Evolutionary conservation across 306 rosid species (phyloP), one percentile per base, ranked within the genome.

Genomic region (Quercus mongolica): DNA sequence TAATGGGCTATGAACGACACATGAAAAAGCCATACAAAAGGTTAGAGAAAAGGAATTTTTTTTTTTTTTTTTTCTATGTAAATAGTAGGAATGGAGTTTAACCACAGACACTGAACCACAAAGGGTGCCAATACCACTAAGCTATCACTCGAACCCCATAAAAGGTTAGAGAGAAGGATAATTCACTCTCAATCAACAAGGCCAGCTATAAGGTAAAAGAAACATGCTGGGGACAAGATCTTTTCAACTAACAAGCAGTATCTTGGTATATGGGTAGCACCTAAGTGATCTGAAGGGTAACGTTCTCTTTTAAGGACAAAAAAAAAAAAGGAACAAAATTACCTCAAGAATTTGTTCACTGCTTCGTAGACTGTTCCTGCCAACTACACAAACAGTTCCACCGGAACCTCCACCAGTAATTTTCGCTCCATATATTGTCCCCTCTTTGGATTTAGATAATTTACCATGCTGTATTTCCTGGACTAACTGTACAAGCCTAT

Each of bases 341-440:
- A 92, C 99, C 98, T 92, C 90, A 17, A 94, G 72, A 87, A 92
- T 91, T 74, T 88, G 97, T 85, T 91, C 91, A 73, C 89, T 92
- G 87, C 92, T 90, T 67, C 90, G 84, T 31, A 94, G 79, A 78
- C 83, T 88, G 56, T 92, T 94, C 84, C 88, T 86, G 57, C 99
- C 97, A 38, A 94, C 86, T 25, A 85, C 97, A 72, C 99, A 90
- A 77, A 91, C 99, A 0, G 99, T 94, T 86, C 99, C 99, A 44
- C 98, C 98, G 2, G 97, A 95, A 75, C 98, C 98, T 17, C 96
- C 99, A n/a, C 99, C 99, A 0, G 99, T 95, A 69, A 95, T 92
- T 90, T 92, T 95, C 38, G 97, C 98, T 76, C 99, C 99, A 14
- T 35, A 89, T 76, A 95, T 80, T 3, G 98, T 90, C 25, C 94